A percentile compares a stretch with the other conserved stretches of the same genome.
Conservation (phyloP, 2,329 filamentous ascomycete species). For the Periconia macrospinosa region DNA sequence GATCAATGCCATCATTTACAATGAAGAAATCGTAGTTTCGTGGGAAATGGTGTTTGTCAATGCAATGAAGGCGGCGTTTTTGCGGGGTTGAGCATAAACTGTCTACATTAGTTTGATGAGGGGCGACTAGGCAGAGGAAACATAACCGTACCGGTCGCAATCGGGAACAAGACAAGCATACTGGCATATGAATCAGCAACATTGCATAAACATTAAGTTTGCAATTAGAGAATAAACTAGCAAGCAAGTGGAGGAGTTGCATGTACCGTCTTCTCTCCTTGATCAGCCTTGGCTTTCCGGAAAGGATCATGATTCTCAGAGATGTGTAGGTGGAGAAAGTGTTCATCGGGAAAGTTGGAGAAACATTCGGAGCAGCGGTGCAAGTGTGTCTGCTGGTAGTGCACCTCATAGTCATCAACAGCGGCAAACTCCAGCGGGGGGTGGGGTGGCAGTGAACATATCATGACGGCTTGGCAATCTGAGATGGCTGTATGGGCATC, state of each 20-base stretch:
- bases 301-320: conserved; percentile 90
- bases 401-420: conserved; percentile 81
- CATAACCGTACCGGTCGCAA: conserved; percentile 62
- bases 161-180: conserved; percentile 88
- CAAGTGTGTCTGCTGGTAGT: conserved; percentile 78
- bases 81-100: conserved; percentile 79
- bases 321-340: conserved; percentile 81
- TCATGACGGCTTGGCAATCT: conserved; percentile 59
- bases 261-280: conserved; percentile 83
- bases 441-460: conserved; percentile 82
- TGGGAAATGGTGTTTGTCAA: conserved; percentile 93
- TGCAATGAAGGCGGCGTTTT: conserved; percentile 84
- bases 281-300: conserved; percentile 68
- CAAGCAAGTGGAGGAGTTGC: neutral
- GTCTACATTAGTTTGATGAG: conserved; percentile 87
- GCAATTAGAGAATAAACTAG: neutral
- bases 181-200: conserved; percentile 44
- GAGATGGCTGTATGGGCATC: conserved; percentile 46
- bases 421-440: conserved; percentile 70
- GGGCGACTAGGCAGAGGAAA: conserved; percentile 66
- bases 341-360: conserved; percentile 83
- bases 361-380: conserved; percentile 84
- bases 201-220: neutral
- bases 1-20: conserved; percentile 87
- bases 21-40: conserved; percentile 59